Evolutionary conservation across 371 early-diverging fungal genomes (phyloP), one percentile per base, ranked within the genome.

Genomic region (Smittium culicis): DNA sequence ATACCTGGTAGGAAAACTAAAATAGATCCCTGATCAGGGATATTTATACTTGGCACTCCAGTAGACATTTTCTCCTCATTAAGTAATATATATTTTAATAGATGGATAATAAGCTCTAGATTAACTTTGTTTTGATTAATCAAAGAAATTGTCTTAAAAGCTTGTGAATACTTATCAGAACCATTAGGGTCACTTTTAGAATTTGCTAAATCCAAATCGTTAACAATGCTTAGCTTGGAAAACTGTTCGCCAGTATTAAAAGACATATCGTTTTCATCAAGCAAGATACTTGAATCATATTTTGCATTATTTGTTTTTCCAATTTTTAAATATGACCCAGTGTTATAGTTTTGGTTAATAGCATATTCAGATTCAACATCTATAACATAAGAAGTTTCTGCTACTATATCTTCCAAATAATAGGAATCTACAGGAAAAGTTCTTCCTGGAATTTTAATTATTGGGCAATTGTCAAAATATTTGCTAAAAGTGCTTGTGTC

Each of bases 1-100:
- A 91, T 86, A 24, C 96, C 96, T 0, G 95, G 92, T 65, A 95
- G 70, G 66, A 96, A 94, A 8, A 92, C 81, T 58, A 96, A 75
- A 17, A 94, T 85, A 0, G 93, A 66, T 29, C 73, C 74, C 1
- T 68, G 56, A 14, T 60, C 65, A 20, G 45, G 66, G 1, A 74
- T 28, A 1, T 71, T 31, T 16, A 58, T 31, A 28, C 58, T 56
- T 25, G 74, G 29, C 20, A 69, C 68, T 14, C 66, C 72, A 0
- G 30, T 32, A 25, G 5, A 29, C 14, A 11, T 11, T 14, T 59
- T 32, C 5, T n/a, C 60, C 28, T 27, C n/a, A 27, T 32, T n/a
- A 16, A 25, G n/a, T 29, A 59, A 27, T 1, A 74, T 65, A 16
- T 54, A 64, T n/a, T 54, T 61, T 1, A 74, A 24, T 2, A 74